Evolutionary conservation across 2,329 filamentous ascomycete genomes (phyloP).

Genomic region (Raffaelea albimanens): DNA sequence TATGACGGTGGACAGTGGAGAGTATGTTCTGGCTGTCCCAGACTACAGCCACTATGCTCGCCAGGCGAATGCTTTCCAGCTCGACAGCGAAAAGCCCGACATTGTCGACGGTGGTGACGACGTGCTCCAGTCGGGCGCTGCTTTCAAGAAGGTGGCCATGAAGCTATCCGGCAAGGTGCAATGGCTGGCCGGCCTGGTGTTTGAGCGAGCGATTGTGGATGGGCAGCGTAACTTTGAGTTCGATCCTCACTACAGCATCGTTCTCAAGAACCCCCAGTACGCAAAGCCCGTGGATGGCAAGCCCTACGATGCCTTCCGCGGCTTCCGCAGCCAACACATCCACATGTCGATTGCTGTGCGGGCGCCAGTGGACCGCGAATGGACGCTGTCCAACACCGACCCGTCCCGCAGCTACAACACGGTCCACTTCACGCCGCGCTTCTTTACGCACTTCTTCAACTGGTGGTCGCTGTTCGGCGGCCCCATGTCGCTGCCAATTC

Average conservation of each 20-base stretch:
- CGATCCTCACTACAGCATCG: slow-evolving; percentile 82
- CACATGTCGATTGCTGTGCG: slow-evolving; percentile 88
- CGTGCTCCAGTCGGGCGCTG: slow-evolving; percentile 61
- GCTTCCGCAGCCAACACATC: slow-evolving; percentile 95
- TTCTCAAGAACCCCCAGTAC: slow-evolving; percentile 71
- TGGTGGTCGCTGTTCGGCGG: slow-evolving; percentile 98
- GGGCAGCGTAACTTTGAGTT: slow-evolving; percentile 77
- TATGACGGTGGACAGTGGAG: slow-evolving; percentile 91
- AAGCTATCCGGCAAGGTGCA: slow-evolving; percentile 94
- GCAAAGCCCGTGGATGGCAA: slow-evolving; percentile 47
- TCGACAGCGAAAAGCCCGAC: slow-evolving; percentile 39
- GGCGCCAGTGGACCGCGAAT: slow-evolving; percentile 79
- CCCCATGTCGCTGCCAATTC: slow-evolving; percentile 86
- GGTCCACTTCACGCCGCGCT: slow-evolving; percentile 84
- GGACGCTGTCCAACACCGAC: slow-evolving; percentile 65
- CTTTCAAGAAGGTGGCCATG: slow-evolving; percentile 98
- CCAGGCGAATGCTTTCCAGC: slow-evolving; percentile 42
- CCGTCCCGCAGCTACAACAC: slow-evolving; percentile 91
- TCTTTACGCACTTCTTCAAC: slow-evolving; percentile 96
- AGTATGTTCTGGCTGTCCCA: slow-evolving; percentile 88
- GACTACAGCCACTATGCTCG: slow-evolving; percentile 86
- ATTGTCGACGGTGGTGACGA: slow-evolving; percentile 44
- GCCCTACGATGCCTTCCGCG: slow-evolving; percentile 84
- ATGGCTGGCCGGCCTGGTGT: slow-evolving; percentile 84
- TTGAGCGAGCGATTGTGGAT: slow-evolving; percentile 70